Percentiles rank a stretch among this genome's conserved stretches.
Evolutionary conservation across 352 stramenopile species (phyloP).

Genomic region (Pythium oligandrum): DNA sequence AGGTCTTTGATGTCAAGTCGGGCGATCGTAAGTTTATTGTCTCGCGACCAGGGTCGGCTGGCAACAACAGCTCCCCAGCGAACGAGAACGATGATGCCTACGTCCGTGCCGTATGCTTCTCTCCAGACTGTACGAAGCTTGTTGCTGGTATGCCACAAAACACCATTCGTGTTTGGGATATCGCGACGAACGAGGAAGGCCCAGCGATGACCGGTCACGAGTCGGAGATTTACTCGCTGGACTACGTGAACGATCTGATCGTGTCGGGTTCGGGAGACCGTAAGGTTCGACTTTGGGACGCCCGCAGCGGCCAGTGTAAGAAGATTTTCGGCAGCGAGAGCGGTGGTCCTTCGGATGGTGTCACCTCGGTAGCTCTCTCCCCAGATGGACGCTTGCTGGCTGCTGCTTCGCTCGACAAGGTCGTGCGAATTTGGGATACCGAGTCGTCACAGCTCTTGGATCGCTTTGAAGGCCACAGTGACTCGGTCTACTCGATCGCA

Average conservation of each 20-base stretch:
- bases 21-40: slow-evolving; percentile 80
- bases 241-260: slow-evolving; percentile 85
- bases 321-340: slow-evolving; percentile 83
- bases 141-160: slow-evolving; percentile 87
- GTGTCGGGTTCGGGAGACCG: slow-evolving; percentile 81
- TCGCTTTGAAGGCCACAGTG: slow-evolving; percentile 76
- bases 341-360: slow-evolving; percentile 69
- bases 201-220: slow-evolving; percentile 79
- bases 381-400: slow-evolving; percentile 72
- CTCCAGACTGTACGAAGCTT: slow-evolving; percentile 77
- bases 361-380: slow-evolving; percentile 78
- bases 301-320: slow-evolving; percentile 76
- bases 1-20: slow-evolving; percentile 85
- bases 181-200: slow-evolving; percentile 81
- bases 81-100: slow-evolving; percentile 80
- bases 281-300: slow-evolving; percentile 81
- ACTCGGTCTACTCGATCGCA: slow-evolving; percentile 86
- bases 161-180: slow-evolving; percentile 86
- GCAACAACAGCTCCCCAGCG: slow-evolving; percentile 25
- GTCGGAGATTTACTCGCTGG: slow-evolving; percentile 83
- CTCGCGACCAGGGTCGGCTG: slow-evolving; percentile 47
- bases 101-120: slow-evolving; percentile 82
- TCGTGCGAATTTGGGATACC: slow-evolving; percentile 85
- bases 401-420: slow-evolving; percentile 79
- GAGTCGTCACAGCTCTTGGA: slow-evolving; percentile 77